phyloP scores from a whole-genome alignment of 1,284 basidiomycete genomes.

The Leucoagaricus sp. region DNA sequence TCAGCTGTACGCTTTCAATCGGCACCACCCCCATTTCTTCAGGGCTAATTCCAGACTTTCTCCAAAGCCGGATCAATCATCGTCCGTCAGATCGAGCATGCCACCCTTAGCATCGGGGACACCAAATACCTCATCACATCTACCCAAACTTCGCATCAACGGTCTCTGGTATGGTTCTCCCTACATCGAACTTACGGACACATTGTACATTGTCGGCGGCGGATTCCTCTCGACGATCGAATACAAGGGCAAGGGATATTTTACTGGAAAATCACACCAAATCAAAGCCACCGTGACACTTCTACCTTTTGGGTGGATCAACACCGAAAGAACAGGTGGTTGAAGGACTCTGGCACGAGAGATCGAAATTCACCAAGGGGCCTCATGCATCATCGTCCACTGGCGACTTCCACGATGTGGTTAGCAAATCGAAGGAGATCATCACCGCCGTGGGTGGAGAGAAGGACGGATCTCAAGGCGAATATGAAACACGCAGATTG shows the following conservation, averaged over 20 bases:
- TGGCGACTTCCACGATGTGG: constrained; percentile 65
- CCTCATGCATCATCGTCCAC: constrained; percentile 16
- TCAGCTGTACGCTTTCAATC: constrained; percentile 57
- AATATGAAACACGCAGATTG: constrained; percentile 86
- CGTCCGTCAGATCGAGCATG: constrained; percentile 97
- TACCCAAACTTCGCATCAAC: constrained; percentile 75
- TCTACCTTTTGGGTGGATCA: constrained; percentile 31
- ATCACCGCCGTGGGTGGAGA: constrained; percentile 56
- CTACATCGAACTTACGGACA: constrained; percentile 89
- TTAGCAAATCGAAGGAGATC: constrained; percentile 64
- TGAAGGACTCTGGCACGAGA: constrained; percentile 90
- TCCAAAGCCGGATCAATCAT: constrained; percentile 65
- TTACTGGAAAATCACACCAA: constrained; percentile 89
- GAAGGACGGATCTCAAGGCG: constrained; percentile 62
- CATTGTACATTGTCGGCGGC: constrained; percentile 82
- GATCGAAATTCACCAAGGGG: constrained; percentile 54
- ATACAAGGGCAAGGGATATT: constrained; percentile 96
- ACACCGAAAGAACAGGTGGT: constrained; percentile 46
- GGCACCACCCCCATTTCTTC: neutral
- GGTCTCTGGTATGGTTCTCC: constrained; percentile 56
- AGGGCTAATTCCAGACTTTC: constrained; percentile 6
- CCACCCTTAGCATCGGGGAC: constrained; percentile 73
- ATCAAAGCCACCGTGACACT: constrained; percentile 81
- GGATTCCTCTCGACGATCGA: constrained; percentile 62
- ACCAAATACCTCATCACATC: constrained; percentile 90